Conservation (phyloP, 495 filamentous ascomycete species). For the Daldinia vernicosa region DNA sequence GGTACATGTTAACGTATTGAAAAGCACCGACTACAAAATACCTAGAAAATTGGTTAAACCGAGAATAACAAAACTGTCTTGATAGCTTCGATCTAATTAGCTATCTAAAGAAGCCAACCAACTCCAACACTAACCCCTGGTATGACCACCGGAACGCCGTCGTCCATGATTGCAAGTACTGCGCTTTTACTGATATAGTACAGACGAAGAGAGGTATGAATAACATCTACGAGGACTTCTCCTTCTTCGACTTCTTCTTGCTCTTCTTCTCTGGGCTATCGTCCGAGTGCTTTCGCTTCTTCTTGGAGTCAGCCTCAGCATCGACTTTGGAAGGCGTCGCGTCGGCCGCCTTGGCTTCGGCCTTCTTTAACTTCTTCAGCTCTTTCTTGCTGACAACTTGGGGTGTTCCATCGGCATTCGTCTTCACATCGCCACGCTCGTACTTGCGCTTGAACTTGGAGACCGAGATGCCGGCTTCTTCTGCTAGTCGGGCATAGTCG, state of each 20-base stretch:
- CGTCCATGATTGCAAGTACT: conserved; percentile 40
- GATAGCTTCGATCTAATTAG: conserved; percentile 26
- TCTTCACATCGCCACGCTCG: conserved; percentile 71
- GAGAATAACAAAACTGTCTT: conserved; percentile 15
- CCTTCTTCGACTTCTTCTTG: conserved; percentile 57
- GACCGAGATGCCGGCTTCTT: conserved; percentile 70
- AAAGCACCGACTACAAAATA: background rate
- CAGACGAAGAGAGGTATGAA: conserved; percentile 40
- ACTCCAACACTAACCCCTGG: conserved; percentile 46
- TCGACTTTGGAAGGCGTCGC: conserved; percentile 8
- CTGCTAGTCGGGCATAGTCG: conserved; percentile 65
- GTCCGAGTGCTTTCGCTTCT: conserved; percentile 49
- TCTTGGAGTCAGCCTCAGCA: conserved; percentile 37
- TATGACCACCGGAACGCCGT: conserved; percentile 50
- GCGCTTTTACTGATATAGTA: conserved; percentile 45
- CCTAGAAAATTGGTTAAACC: background rate
- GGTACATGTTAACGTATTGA: background rate
- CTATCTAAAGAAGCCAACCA: conserved; percentile 39
- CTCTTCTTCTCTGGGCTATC: conserved; percentile 56
- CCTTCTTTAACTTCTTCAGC: conserved; percentile 77
- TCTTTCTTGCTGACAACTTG: conserved; percentile 76
- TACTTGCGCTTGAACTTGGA: conserved; percentile 76
- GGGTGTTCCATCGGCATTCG: conserved; percentile 66
- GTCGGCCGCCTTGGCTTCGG: conserved; percentile 60
- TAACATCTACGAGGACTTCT: conserved; percentile 43